These are phyloP conservation scores for Liquidambar formosana DNA, from an alignment of 164 flowering plant species.

Conservation along the genomic window DNA sequence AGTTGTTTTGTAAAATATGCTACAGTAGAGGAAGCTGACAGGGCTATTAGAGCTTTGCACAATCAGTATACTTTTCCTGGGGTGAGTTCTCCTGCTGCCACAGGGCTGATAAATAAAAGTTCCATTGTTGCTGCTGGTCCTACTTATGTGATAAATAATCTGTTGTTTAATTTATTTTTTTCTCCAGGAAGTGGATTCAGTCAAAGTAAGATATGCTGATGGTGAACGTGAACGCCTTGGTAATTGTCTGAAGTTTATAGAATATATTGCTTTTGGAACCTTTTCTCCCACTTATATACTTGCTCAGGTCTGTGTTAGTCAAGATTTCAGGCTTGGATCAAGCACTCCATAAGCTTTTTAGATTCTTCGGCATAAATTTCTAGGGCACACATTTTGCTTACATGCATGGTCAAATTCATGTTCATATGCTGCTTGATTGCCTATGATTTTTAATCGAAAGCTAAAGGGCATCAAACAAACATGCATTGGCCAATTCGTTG, in stretches of 20 bases:
- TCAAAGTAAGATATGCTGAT: constrained; percentile 59
- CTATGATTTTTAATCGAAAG: not conserved
- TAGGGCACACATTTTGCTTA: too few relatives aligned
- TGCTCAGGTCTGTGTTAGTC: not conserved
- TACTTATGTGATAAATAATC: not conserved
- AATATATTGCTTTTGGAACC: not conserved
- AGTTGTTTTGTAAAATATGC: constrained; percentile 65
- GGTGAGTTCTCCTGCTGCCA: constrained; percentile 31
- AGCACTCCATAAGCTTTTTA: too few relatives aligned
- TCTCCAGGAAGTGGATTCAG: constrained; percentile 36
- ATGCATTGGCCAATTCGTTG: too few relatives aligned
- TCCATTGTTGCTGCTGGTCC: not conserved
- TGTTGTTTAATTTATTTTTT: constrained; percentile 1
- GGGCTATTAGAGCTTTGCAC: constrained; percentile 54
- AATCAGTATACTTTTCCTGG: constrained; percentile 49
- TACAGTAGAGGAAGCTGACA: constrained; percentile 51
- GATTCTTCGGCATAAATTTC: too few relatives aligned
- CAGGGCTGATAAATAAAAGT: not conserved
- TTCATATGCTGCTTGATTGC: not conserved
- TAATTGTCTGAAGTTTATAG: constrained; percentile 9
- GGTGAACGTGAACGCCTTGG: constrained; percentile 55
- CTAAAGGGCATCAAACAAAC: too few relatives aligned
- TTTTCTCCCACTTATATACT: not conserved
- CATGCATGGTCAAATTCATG: too few relatives aligned
- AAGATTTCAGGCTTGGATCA: not conserved